These are phyloP conservation scores for Grifola frondosa DNA, from an alignment of 1,284 basidiomycete species.

Conservation along the genomic window DNA sequence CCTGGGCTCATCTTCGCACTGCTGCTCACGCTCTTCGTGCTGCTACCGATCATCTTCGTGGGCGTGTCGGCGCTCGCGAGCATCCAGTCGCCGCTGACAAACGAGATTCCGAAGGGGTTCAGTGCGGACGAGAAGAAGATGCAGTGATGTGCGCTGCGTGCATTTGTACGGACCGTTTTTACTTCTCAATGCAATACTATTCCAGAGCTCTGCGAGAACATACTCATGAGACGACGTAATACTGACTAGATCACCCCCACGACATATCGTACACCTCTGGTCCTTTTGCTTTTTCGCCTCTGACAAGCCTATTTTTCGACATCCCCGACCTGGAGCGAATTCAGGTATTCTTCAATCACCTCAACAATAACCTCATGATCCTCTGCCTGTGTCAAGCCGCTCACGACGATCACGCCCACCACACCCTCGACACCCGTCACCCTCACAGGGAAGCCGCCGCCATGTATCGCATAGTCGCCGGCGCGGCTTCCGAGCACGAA, in stretches of 20 bases:
- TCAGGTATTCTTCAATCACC: conserved; percentile 31
- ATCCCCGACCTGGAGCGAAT: conserved; percentile 14
- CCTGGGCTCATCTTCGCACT: conserved; percentile 75
- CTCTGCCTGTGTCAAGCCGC: conserved; percentile 33
- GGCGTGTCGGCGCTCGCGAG: conserved; percentile 71
- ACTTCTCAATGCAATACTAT: too few species aligned
- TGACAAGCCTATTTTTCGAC: conserved; percentile 8
- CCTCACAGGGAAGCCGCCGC: conserved; percentile 36
- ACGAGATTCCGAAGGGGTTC: conserved; percentile 64
- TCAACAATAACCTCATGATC: conserved; percentile 36
- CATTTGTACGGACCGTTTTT: conserved; percentile 12
- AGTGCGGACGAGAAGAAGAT: conserved; percentile 76
- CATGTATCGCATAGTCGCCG: conserved; percentile 32
- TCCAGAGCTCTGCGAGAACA: too few species aligned
- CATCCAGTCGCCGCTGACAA: conserved; percentile 70
- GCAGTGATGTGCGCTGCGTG: conserved; percentile 44
- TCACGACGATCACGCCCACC: conserved; percentile 37
- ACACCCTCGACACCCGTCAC: conserved; percentile 35
- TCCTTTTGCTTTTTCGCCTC: too few species aligned
- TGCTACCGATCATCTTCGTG: conserved; percentile 68
- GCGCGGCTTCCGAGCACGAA: conserved; percentile 26
- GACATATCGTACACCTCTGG: too few species aligned
- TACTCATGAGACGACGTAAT: too few species aligned
- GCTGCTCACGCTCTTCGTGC: conserved; percentile 66
- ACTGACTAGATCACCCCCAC: too few species aligned